Evolutionary conservation across 768 basidiomycete genomes (phyloP).

Genomic region (Tricholoma saponaceum): DNA sequence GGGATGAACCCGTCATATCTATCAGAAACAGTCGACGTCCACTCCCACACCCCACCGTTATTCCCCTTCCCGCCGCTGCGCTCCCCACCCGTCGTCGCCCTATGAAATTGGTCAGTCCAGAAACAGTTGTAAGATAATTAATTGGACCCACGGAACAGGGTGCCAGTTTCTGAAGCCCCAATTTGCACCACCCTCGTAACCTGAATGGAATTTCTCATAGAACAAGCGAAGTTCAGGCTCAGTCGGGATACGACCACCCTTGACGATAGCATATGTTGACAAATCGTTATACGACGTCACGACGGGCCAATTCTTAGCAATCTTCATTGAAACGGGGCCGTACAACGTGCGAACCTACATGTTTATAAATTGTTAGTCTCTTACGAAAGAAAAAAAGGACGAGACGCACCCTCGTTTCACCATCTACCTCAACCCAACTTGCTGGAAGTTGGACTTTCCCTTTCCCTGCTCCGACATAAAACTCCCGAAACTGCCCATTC

Average conservation of each 20-base stretch:
- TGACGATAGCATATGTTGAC: slow-evolving; percentile 73
- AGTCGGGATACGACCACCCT: slow-evolving; percentile 92
- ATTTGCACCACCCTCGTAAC: slow-evolving; percentile 77
- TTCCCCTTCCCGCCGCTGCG: slow-evolving; percentile 54
- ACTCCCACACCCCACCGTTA: slow-evolving; percentile 98
- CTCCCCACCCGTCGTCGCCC: slow-evolving; percentile 64
- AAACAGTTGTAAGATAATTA: not conserved
- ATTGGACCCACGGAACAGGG: slow-evolving; percentile 70
- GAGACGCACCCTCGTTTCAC: slow-evolving; percentile 42
- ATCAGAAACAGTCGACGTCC: slow-evolving; percentile 83
- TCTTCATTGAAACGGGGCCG: slow-evolving; percentile 73
- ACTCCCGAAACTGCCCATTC: slow-evolving; percentile 80
- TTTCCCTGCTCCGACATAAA: slow-evolving; percentile 45
- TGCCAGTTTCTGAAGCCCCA: slow-evolving; percentile 93
- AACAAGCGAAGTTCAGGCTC: slow-evolving; percentile 84
- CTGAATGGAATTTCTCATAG: slow-evolving; percentile 66
- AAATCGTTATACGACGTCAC: slow-evolving; percentile 75
- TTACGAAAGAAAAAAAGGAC: not conserved
- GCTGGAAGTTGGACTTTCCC: slow-evolving; percentile 53
- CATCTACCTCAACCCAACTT: slow-evolving; percentile 65
- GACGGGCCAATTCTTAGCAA: slow-evolving; percentile 85
- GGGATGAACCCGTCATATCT: slow-evolving; percentile 70
- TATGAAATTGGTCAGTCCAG: slow-evolving; percentile 18
- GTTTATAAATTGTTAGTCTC: not conserved
- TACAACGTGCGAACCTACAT: slow-evolving; percentile 78